A percentile compares a stretch with the other conserved stretches of the same genome.
Evolutionary conservation across 2,329 filamentous ascomycete species (phyloP).

Genomic region (Acarospora socialis): DNA sequence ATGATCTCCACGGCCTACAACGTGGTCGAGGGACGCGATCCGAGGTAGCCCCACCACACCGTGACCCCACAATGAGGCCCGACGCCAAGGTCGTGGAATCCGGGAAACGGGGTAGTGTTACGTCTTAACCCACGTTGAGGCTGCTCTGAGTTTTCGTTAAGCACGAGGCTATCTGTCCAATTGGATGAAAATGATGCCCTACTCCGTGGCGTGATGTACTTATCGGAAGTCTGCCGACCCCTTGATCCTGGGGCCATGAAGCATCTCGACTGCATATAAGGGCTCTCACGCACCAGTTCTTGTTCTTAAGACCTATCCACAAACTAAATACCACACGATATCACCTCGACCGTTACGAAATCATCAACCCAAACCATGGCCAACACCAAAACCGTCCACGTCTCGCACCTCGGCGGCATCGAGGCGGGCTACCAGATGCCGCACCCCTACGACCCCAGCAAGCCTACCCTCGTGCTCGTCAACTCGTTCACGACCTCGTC

Average conservation of each 20-base stretch:
- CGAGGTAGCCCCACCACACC: too few species aligned
- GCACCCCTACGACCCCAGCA: slow-evolving; percentile 31
- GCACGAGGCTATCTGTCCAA: too few species aligned
- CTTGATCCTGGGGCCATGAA: neutral
- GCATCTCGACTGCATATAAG: neutral
- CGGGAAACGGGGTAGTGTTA: too few species aligned
- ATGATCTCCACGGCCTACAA: too few species aligned
- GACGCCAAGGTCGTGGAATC: too few species aligned
- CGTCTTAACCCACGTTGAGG: too few species aligned
- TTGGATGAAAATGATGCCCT: neutral
- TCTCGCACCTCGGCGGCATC: slow-evolving; percentile 38
- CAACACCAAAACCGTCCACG: slow-evolving; percentile 26
- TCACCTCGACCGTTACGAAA: neutral
- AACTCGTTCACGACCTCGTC: slow-evolving; percentile 38
- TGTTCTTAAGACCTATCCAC: neutral
- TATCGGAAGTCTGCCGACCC: neutral
- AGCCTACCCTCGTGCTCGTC: slow-evolving; percentile 37
- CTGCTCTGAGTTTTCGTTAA: too few species aligned
- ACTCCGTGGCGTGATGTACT: neutral
- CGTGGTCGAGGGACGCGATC: too few species aligned
- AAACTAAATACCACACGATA: neutral
- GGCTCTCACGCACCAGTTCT: neutral
- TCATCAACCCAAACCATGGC: slow-evolving; percentile 14
- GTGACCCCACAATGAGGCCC: too few species aligned
- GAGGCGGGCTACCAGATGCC: slow-evolving; percentile 34